Percentiles rank a stretch among this genome's conserved stretches.
These are phyloP conservation scores for Trichoderma reesei DNA, from an alignment of 495 filamentous ascomycete species.

Conservation along the genomic window DNA sequence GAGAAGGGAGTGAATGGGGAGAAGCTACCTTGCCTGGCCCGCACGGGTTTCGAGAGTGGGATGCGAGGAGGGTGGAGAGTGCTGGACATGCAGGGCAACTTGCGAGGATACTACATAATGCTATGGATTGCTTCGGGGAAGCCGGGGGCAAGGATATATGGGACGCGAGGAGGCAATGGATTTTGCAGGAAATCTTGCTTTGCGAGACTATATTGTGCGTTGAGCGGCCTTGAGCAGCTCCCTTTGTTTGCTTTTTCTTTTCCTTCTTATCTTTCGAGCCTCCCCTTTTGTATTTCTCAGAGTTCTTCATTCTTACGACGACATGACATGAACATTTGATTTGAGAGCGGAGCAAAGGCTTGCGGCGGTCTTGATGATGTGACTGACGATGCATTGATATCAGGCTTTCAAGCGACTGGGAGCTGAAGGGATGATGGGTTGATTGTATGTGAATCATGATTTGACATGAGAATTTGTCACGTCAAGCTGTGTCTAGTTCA, in stretches of 20 bases:
- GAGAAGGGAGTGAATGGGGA: not conserved
- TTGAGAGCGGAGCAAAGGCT: constrained; percentile 2
- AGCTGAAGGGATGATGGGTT: not conserved
- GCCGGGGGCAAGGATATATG: not conserved
- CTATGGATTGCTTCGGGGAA: constrained; percentile 1
- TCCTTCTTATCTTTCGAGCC: not conserved
- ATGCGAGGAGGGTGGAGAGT: not conserved
- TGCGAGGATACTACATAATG: not conserved
- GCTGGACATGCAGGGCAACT: not conserved
- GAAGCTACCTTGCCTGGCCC: not conserved
- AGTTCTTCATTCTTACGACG: constrained; percentile 9
- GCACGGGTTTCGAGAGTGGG: not conserved
- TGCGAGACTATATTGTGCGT: not conserved
- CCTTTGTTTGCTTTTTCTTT: not conserved
- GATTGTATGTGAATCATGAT: too few species aligned
- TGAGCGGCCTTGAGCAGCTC: not conserved
- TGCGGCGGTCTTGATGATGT: not conserved
- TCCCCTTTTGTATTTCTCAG: not conserved
- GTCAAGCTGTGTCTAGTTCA: too few species aligned
- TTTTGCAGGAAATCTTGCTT: constrained; percentile 1
- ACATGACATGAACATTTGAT: constrained; percentile 11
- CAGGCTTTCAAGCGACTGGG: not conserved
- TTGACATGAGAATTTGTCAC: too few species aligned
- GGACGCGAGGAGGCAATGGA: not conserved
- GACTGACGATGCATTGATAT: not conserved